Evolutionary conservation across 805 yeast genomes (phyloP).

Genomic region (Lipomyces kockii): DNA sequence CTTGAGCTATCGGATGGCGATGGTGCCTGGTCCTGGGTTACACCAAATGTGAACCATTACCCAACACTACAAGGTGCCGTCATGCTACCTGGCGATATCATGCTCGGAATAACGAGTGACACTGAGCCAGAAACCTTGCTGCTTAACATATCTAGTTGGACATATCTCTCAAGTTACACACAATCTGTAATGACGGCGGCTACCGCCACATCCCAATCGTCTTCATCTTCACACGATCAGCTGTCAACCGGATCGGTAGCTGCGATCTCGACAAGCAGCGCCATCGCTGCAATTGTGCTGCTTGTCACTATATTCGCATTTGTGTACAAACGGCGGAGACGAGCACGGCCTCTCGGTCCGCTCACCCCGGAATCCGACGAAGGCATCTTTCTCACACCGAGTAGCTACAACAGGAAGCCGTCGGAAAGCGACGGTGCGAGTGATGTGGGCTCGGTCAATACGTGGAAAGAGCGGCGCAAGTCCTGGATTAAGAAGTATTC

Average conservation of each 20-base stretch:
- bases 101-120: slow-evolving; percentile 32
- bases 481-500: slow-evolving; percentile 23
- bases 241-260: slow-evolving; percentile 49
- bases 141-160: slow-evolving; percentile 26
- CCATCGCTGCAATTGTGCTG: slow-evolving; percentile 47
- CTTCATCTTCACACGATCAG: slow-evolving; percentile 11
- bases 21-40: slow-evolving; percentile 30
- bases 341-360: slow-evolving; percentile 29
- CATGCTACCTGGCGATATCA: slow-evolving; percentile 43
- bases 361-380: slow-evolving; percentile 30
- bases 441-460: slow-evolving; percentile 16
- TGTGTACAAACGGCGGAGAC: slow-evolving; percentile 40
- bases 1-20: slow-evolving; percentile 40
- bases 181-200: slow-evolving; percentile 18
- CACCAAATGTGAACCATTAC: slow-evolving; percentile 28
- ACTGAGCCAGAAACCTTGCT: slow-evolving; percentile 14
- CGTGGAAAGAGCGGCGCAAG: slow-evolving; percentile 30
- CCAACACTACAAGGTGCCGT: slow-evolving; percentile 42
- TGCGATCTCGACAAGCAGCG: slow-evolving; percentile 54
- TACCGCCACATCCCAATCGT: slow-evolving; percentile 29
- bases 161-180: slow-evolving; percentile 17
- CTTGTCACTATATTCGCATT: slow-evolving; percentile 45
- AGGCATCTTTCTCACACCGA: slow-evolving; percentile 25
- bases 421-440: slow-evolving; percentile 4
- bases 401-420: slow-evolving; percentile 11